These are phyloP conservation scores for Gossypium anomalum DNA, from an alignment of 345 rosid species.

Conservation along the genomic window DNA sequence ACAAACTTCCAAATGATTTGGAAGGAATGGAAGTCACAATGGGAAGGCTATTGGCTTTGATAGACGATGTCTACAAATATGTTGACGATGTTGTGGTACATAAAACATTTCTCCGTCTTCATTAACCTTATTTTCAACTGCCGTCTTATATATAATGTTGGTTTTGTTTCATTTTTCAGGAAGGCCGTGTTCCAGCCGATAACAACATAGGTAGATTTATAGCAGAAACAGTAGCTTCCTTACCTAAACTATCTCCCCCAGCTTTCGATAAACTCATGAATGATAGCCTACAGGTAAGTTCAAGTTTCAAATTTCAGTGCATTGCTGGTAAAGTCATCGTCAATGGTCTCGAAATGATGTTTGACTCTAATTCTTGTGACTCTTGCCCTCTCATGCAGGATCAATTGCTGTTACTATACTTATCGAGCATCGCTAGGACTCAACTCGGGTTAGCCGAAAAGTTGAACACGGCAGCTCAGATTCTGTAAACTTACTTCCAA, in stretches of 20 bases:
- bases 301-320: not conserved
- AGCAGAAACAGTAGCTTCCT: constrained; percentile 60
- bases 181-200: constrained; percentile 63
- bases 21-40: constrained; percentile 95
- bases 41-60: constrained; percentile 61
- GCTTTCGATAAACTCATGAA: constrained; percentile 82
- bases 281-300: constrained; percentile 77
- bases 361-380: not conserved
- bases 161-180: constrained; percentile 37
- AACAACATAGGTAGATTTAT: constrained; percentile 67
- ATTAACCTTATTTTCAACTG: not conserved
- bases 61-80: constrained; percentile 68
- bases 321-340: not conserved
- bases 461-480: constrained; percentile 90
- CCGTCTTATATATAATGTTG: constrained; percentile 2
- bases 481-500: constrained; percentile 30
- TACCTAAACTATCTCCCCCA: constrained; percentile 70
- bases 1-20: constrained; percentile 89
- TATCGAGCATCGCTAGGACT: constrained; percentile 90
- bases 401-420: constrained; percentile 69
- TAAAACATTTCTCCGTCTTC: not conserved
- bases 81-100: constrained; percentile 89
- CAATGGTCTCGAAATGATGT: not conserved
- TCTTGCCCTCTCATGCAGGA: constrained; percentile 44
- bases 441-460: constrained; percentile 87